phyloP scores from a whole-genome alignment of 2,329 filamentous ascomycete species.

The Magnaporthales sp. region DNA sequence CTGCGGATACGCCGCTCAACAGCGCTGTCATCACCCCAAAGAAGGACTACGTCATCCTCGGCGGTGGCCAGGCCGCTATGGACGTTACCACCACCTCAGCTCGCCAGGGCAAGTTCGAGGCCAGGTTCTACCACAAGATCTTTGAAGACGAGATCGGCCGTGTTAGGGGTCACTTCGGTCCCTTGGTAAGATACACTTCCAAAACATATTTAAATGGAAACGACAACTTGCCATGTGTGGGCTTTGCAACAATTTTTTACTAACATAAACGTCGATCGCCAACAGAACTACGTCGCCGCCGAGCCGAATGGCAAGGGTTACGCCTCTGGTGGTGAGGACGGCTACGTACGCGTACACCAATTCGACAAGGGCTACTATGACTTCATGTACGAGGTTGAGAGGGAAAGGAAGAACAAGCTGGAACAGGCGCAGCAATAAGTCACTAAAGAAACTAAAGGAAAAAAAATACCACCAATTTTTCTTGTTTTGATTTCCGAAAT shows the following conservation, averaged over 20 bases:
- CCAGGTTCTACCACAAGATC: conserved; percentile 98
- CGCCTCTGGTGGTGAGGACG: conserved; percentile 93
- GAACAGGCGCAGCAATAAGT: conserved; percentile 7
- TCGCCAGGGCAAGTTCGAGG: conserved; percentile 98
- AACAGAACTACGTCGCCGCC: conserved; percentile 80
- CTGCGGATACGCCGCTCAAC: conserved; percentile 91
- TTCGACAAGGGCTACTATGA: conserved; percentile 99
- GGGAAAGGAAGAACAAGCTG: conserved; percentile 54
- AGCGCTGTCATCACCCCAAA: conserved; percentile 87
- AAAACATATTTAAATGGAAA: not conserved
- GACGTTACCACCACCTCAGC: conserved; percentile 93
- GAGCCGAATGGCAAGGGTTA: conserved; percentile 89
- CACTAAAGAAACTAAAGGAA: not conserved
- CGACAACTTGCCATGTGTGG: no score
- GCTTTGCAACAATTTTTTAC: not conserved
- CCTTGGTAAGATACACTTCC: conserved; percentile 41
- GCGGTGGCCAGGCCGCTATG: conserved; percentile 97
- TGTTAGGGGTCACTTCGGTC: conserved; percentile 95
- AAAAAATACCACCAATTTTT: not conserved
- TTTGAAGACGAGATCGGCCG: conserved; percentile 98
- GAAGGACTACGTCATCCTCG: conserved; percentile 96
- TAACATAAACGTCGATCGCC: not conserved
- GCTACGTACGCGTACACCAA: conserved; percentile 95
- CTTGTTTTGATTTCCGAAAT: conserved; percentile 1
- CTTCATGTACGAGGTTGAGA: conserved; percentile 97